Evolutionary conservation across 2,329 filamentous ascomycete species (phyloP).

Genomic region (Colletotrichum theobromicola): DNA sequence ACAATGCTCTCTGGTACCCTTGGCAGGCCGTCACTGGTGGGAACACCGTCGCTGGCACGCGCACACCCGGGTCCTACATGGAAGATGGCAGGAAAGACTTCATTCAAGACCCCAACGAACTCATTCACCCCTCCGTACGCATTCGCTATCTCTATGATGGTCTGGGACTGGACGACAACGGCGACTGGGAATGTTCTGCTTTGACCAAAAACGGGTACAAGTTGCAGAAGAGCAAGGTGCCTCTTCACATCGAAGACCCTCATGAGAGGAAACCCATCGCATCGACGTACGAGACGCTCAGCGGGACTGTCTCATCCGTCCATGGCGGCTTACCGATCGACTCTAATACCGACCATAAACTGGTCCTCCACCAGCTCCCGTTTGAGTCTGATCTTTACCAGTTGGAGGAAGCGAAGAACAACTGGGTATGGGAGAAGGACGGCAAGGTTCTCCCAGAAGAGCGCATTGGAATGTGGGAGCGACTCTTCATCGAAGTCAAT

Average conservation of each 20-base stretch:
- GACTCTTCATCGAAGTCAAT: conserved; percentile 22
- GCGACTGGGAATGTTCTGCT: conserved; percentile 25
- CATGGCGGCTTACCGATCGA: not conserved
- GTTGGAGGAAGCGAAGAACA: not conserved
- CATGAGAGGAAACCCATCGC: not conserved
- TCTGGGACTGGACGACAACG: conserved; percentile 31
- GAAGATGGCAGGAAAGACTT: conserved; percentile 7
- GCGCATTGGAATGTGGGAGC: conserved; percentile 26
- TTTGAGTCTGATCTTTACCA: conserved; percentile 18
- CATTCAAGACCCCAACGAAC: conserved; percentile 26
- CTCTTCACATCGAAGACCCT: not conserved
- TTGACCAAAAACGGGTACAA: conserved; percentile 20
- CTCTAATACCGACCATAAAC: not conserved
- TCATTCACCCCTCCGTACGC: conserved; percentile 35
- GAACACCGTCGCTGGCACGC: conserved; percentile 1
- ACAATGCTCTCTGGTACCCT: conserved; percentile 1
- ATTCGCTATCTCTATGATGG: conserved; percentile 35
- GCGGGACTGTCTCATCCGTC: conserved; percentile 2
- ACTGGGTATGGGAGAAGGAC: conserved; percentile 15
- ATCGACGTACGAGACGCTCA: conserved; percentile 10
- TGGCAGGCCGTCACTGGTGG: not conserved
- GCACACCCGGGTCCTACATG: conserved; percentile 29
- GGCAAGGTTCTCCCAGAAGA: conserved; percentile 16
- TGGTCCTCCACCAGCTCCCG: conserved; percentile 19
- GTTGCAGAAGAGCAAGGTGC: not conserved